Conservation (phyloP, 257 asterid species). For the Fraxinus pennsylvanica region DNA sequence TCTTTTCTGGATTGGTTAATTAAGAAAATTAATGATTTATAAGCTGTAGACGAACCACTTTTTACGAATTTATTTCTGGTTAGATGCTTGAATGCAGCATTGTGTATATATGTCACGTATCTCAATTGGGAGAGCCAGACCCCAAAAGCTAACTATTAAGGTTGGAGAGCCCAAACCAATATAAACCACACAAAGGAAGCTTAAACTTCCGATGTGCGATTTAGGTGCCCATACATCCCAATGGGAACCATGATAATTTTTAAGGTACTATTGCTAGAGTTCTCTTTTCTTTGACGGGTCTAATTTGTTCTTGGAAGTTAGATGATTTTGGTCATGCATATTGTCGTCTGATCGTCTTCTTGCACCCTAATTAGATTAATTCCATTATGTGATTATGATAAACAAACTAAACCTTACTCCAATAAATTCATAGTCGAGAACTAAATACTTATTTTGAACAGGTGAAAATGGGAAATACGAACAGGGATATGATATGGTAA, state of each 20-base stretch:
- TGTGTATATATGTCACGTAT: neutral
- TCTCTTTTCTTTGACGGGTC: neutral
- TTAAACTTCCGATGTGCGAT: no score
- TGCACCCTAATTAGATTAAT: neutral
- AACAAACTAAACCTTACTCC: neutral
- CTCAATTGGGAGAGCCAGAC: no score
- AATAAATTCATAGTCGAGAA: neutral
- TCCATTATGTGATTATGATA: neutral
- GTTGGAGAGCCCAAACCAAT: no score
- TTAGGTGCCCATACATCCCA: no score
- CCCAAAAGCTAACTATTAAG: no score
- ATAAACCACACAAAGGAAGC: no score
- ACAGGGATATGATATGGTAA: slow-evolving; percentile 24
- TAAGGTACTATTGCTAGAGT: neutral
- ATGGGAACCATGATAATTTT: no score
- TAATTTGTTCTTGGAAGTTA: neutral
- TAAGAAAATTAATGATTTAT: neutral
- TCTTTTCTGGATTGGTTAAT: neutral
- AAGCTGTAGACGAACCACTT: neutral
- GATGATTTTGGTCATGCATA: neutral
- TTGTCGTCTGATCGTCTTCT: neutral
- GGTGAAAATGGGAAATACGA: slow-evolving; percentile 19
- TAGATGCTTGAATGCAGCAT: neutral
- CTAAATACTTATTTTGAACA: slow-evolving; percentile 9
- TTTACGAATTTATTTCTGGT: neutral